Percentiles rank a stretch among this genome's conserved stretches.
Conservation (phyloP, 192 early-diverging fungal species). For the Umbelopsis sp. region DNA sequence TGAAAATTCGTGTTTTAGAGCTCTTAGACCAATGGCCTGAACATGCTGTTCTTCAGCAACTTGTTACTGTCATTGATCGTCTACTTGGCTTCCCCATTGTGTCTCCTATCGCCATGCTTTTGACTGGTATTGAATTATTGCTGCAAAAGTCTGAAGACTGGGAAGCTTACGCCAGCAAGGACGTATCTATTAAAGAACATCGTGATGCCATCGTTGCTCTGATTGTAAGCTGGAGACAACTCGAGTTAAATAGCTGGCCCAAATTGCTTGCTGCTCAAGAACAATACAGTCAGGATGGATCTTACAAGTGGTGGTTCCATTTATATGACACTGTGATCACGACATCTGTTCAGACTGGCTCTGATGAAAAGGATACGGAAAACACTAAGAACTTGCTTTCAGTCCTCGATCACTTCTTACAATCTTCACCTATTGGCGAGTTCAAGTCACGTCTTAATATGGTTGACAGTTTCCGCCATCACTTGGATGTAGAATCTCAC, state of each 20-base stretch:
- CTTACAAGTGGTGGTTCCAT: constrained; percentile 89
- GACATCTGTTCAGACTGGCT: constrained; percentile 40
- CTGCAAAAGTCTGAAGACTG: constrained; percentile 92
- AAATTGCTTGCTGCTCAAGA: constrained; percentile 86
- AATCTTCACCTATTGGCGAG: constrained; percentile 77
- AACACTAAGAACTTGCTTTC: constrained; percentile 55
- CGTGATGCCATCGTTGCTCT: constrained; percentile 68
- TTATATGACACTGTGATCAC: constrained; percentile 64
- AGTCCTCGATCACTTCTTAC: constrained; percentile 83
- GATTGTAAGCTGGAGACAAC: constrained; percentile 90
- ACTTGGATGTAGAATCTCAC: constrained; percentile 33
- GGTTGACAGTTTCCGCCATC: constrained; percentile 31
- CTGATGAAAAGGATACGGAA: constrained; percentile 20
- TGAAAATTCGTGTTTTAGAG: constrained; percentile 61
- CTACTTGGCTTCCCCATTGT: constrained; percentile 69
- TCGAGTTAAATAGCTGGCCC: constrained; percentile 90
- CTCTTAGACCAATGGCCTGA: constrained; percentile 88
- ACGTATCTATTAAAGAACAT: constrained; percentile 73
- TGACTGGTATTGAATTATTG: constrained; percentile 88
- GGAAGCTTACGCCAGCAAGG: constrained; percentile 84
- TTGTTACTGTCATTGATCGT: constrained; percentile 63
- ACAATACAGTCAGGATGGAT: constrained; percentile 60
- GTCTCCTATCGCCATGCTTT: constrained; percentile 87
- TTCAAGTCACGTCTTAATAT: constrained; percentile 70
- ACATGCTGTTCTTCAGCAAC: constrained; percentile 81